These are phyloP conservation scores for Sicyos baderoa DNA, from an alignment of 306 rosid genomes.

Conservation along the genomic window DNA sequence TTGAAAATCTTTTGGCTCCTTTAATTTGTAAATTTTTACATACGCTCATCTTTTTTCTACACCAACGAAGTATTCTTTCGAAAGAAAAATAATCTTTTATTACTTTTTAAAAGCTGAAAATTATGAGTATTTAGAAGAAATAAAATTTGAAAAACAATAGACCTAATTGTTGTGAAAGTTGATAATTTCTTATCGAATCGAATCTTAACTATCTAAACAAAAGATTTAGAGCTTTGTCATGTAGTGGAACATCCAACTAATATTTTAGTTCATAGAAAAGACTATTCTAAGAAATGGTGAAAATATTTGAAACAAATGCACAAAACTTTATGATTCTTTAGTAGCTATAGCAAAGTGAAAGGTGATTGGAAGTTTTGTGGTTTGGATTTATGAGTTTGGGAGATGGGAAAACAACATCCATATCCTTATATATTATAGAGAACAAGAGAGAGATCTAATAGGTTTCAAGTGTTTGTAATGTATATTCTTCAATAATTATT, in stretches of 20 bases:
- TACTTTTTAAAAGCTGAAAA: no score
- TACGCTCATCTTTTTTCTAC: no score
- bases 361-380: background rate
- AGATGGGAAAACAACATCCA: constrained; percentile 14
- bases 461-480: constrained; percentile 13
- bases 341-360: background rate
- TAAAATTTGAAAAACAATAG: no score
- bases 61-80: no score
- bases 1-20: no score
- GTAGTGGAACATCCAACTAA: background rate
- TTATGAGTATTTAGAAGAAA: no score
- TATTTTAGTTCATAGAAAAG: background rate
- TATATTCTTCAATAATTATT: constrained; percentile 9
- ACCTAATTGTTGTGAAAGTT: background rate
- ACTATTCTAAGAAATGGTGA: background rate
- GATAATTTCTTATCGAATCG: background rate
- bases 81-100: no score
- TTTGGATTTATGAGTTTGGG: constrained; percentile 18
- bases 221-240: background rate
- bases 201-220: background rate
- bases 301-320: background rate
- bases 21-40: no score
- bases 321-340: background rate
- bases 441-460: constrained; percentile 14
- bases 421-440: constrained; percentile 6